Conservation (phyloP, 2,329 filamentous ascomycete genomes). For the Plectosphaerella cucumerina region DNA sequence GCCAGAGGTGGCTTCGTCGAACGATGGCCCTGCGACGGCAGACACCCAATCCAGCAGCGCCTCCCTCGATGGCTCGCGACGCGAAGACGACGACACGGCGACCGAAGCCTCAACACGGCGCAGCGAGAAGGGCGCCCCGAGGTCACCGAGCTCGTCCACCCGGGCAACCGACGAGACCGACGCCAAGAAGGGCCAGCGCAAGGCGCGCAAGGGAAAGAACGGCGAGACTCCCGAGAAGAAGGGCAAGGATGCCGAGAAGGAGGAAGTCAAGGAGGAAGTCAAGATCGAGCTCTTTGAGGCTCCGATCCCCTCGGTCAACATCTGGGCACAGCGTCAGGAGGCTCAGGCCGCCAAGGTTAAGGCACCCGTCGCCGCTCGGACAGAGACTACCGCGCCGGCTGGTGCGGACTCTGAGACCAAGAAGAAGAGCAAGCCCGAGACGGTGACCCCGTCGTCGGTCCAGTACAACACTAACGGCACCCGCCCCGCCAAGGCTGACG, state of each 20-base stretch:
- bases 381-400: constrained; percentile 27
- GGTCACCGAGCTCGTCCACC: constrained; percentile 58
- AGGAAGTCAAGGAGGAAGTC: constrained; percentile 55
- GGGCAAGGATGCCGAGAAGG: constrained; percentile 46
- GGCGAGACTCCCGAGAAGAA: constrained; percentile 32
- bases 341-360: constrained; percentile 52
- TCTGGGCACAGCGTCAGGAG: constrained; percentile 79
- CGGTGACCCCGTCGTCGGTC: constrained; percentile 10
- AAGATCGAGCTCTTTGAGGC: constrained; percentile 73
- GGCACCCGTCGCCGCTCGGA: constrained; percentile 8
- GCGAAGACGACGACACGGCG: constrained; percentile 32
- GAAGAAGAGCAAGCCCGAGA: constrained; percentile 21
- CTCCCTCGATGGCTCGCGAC: constrained; percentile 31
- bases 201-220: constrained; percentile 59
- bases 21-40: neutral
- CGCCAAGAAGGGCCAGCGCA: constrained; percentile 48
- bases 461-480: constrained; percentile 22
- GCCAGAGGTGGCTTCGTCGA: neutral
- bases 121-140: constrained; percentile 43
- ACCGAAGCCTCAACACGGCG: constrained; percentile 36
- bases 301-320: constrained; percentile 76
- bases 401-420: constrained; percentile 40
- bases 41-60: constrained; percentile 20
- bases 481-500: constrained; percentile 37
- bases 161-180: constrained; percentile 66